Percentiles rank a stretch among this genome's conserved stretches.
These are phyloP conservation scores for Brachypodium distachyon DNA, from an alignment of 202 grass and related monocot genomes.

Conservation along the genomic window DNA sequence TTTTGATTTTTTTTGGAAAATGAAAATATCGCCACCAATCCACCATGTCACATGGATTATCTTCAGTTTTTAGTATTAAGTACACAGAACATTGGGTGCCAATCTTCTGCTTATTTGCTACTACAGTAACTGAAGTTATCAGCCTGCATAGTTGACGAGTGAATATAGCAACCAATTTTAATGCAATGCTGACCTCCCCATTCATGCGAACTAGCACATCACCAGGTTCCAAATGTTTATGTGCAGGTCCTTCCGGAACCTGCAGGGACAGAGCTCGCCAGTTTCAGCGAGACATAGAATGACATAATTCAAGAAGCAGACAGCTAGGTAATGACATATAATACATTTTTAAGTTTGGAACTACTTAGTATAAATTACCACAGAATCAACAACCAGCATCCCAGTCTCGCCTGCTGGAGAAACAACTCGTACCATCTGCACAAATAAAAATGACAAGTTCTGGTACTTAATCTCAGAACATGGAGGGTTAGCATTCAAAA, in stretches of 20 bases:
- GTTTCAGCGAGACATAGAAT: slow-evolving; percentile 23
- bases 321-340: neutral
- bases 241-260: slow-evolving; percentile 92
- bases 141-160: neutral
- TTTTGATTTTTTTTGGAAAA: neutral
- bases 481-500: slow-evolving; percentile 2
- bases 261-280: slow-evolving; percentile 28
- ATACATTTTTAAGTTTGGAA: slow-evolving; percentile 18
- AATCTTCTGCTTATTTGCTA: slow-evolving; percentile 1
- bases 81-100: neutral
- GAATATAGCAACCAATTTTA: neutral
- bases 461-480: neutral
- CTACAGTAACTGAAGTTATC: neutral
- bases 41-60: neutral
- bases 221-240: slow-evolving; percentile 91
- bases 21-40: neutral
- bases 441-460: slow-evolving; percentile 25
- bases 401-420: slow-evolving; percentile 83
- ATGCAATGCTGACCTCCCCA: slow-evolving; percentile 48
- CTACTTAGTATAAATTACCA: slow-evolving; percentile 46
- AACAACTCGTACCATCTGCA: slow-evolving; percentile 74
- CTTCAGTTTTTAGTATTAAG: neutral
- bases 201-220: slow-evolving; percentile 86
- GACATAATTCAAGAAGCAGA: neutral
- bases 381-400: slow-evolving; percentile 97